These are phyloP conservation scores for Amylocystis lapponica DNA, from an alignment of 768 basidiomycete genomes.

Conservation along the genomic window DNA sequence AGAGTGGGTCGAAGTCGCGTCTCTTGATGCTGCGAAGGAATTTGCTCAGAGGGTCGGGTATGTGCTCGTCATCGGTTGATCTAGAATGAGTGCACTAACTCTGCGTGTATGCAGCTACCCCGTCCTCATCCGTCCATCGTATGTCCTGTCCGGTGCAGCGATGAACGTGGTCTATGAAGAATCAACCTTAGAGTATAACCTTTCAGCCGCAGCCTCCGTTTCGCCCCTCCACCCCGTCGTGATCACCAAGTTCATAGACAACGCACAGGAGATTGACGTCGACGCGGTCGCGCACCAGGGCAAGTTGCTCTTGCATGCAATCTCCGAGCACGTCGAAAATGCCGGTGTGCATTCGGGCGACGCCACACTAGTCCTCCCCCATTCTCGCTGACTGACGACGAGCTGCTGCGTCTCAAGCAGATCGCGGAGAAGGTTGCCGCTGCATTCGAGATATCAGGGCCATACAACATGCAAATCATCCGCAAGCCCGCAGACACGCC, in stretches of 20 bases:
- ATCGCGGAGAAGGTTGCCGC: slow-evolving; percentile 93
- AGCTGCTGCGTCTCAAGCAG: slow-evolving; percentile 84
- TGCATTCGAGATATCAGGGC: slow-evolving; percentile 95
- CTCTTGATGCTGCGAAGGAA: slow-evolving; percentile 82
- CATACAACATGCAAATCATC: slow-evolving; percentile 99
- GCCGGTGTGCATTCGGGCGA: slow-evolving; percentile 99
- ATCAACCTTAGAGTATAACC: slow-evolving; percentile 80
- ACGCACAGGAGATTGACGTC: slow-evolving; percentile 96
- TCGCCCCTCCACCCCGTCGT: slow-evolving; percentile 98
- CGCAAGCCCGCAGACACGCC: slow-evolving; percentile 55
- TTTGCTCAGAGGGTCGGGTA: slow-evolving; percentile 84
- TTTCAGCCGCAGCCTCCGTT: slow-evolving; percentile 94
- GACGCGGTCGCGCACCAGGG: slow-evolving; percentile 96
- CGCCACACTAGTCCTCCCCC: slow-evolving; percentile 95
- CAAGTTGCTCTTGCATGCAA: slow-evolving; percentile 86
- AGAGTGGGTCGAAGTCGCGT: slow-evolving; percentile 89
- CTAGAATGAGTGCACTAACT: neutral
- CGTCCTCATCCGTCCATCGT: slow-evolving; percentile 96
- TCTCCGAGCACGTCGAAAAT: slow-evolving; percentile 98
- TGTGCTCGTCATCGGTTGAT: slow-evolving; percentile 22
- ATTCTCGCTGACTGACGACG: slow-evolving; percentile 65
- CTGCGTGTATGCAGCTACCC: slow-evolving; percentile 61
- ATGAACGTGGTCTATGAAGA: slow-evolving; percentile 99
- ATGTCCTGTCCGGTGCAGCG: slow-evolving; percentile 96
- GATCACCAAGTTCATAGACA: slow-evolving; percentile 97